Conservation (phyloP, 2,329 filamentous ascomycete genomes). For the Penicillium sp. region DNA sequence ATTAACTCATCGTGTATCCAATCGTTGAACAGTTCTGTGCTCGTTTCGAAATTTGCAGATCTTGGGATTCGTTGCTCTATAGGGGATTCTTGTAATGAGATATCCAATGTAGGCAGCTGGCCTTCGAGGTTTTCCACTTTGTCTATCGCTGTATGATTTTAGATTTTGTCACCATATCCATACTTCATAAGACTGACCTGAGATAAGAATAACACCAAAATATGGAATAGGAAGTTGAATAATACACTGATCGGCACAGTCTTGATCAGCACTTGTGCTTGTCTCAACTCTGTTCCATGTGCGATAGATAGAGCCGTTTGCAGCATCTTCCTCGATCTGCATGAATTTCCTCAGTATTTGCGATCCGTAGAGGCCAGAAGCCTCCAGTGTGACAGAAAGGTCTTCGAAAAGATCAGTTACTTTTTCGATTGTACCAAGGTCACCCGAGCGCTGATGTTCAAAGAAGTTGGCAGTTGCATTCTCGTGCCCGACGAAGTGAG, state of each 20-base stretch:
- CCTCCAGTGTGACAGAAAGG: background rate
- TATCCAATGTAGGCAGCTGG: background rate
- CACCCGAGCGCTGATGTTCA: conserved; percentile 9
- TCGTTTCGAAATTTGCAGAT: background rate
- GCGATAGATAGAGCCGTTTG: conserved; percentile 5
- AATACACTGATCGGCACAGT: background rate
- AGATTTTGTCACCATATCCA: background rate
- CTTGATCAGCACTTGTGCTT: background rate
- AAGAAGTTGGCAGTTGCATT: conserved; percentile 1
- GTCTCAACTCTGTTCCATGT: background rate
- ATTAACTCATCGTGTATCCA: background rate
- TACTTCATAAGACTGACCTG: background rate
- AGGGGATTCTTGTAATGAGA: background rate
- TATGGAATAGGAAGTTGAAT: conserved; percentile 11
- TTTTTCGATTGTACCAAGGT: conserved; percentile 6
- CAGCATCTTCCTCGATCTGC: conserved; percentile 10
- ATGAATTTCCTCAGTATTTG: conserved; percentile 2
- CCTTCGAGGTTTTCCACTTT: background rate
- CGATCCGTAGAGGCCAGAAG: background rate
- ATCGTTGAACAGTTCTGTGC: background rate
- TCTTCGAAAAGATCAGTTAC: conserved; percentile 5
- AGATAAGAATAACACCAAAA: conserved; percentile 7
- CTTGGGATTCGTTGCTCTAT: background rate
- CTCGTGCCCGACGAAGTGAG: conserved; percentile 18
- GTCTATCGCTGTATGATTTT: background rate